Evolutionary conservation across 352 stramenopile species (phyloP).

Genomic region (Phytophthora syringae): DNA sequence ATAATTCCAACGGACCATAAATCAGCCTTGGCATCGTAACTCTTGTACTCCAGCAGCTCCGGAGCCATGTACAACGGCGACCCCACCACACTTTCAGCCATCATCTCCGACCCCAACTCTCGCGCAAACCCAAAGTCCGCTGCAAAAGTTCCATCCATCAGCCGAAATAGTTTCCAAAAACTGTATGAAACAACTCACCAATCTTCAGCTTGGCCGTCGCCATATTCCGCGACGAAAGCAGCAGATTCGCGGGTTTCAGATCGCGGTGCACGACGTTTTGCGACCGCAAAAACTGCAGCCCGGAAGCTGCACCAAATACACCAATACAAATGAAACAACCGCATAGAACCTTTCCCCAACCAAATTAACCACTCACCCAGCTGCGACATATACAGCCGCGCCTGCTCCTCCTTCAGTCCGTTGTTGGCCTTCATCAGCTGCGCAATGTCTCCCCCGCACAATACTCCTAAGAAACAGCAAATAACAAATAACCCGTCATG

Average conservation of each 20-base stretch:
- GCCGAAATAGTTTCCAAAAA: background rate
- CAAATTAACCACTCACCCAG: constrained; percentile 58
- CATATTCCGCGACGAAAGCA: constrained; percentile 74
- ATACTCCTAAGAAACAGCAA: constrained; percentile 60
- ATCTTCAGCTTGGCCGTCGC: constrained; percentile 81
- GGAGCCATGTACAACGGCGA: constrained; percentile 85
- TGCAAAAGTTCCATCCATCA: constrained; percentile 16
- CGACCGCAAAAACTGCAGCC: constrained; percentile 75
- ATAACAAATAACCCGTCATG: background rate
- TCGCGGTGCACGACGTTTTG: constrained; percentile 83
- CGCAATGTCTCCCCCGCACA: constrained; percentile 79
- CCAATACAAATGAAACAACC: too few species aligned
- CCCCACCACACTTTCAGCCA: constrained; percentile 83
- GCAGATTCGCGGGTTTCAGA: constrained; percentile 77
- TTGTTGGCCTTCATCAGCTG: constrained; percentile 73
- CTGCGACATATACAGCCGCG: constrained; percentile 83
- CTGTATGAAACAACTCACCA: constrained; percentile 34
- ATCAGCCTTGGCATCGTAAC: constrained; percentile 84
- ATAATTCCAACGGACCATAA: constrained; percentile 86
- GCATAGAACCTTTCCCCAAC: too few species aligned
- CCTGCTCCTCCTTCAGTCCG: constrained; percentile 66
- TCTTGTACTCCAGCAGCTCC: constrained; percentile 86
- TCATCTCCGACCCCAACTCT: constrained; percentile 69
- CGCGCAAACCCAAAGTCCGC: constrained; percentile 81
- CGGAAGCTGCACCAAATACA: constrained; percentile 49